Conservation (phyloP, 768 basidiomycete genomes). For the Boletus eberwhitei region DNA sequence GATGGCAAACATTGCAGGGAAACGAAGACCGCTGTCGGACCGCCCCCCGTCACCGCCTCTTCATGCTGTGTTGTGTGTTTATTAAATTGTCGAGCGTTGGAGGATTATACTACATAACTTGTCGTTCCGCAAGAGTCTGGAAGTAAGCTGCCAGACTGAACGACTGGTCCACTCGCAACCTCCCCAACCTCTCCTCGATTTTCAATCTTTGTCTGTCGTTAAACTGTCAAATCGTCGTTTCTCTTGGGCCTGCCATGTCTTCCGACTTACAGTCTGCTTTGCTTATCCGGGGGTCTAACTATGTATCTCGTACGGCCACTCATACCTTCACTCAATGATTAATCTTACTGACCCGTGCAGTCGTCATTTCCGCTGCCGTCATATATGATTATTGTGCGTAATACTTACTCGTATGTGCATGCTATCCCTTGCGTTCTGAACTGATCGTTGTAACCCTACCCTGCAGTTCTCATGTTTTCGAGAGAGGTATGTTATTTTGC, state of each 20-base stretch:
- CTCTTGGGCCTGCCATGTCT: neutral
- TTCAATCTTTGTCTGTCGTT: neutral
- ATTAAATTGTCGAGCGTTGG: no score
- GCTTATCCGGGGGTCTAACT: neutral
- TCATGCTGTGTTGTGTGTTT: no score
- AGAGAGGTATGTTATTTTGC: neutral
- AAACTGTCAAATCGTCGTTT: neutral
- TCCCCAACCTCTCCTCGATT: neutral
- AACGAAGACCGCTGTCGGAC: no score
- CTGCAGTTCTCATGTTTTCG: constrained; percentile 6
- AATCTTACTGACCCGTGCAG: neutral
- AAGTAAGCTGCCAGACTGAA: no score
- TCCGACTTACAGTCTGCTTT: neutral
- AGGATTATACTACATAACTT: no score
- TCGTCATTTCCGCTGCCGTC: neutral
- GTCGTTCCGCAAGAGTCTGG: no score
- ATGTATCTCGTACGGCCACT: neutral
- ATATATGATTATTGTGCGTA: constrained; percentile 12
- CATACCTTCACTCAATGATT: neutral
- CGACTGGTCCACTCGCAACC: no score
- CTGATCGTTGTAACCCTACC: neutral
- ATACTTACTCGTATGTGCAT: neutral
- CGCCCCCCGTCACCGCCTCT: no score
- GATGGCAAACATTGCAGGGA: no score
- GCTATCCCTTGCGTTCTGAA: neutral